Evolutionary conservation across 352 stramenopile genomes (phyloP), one percentile per base, ranked within the genome.

Genomic region (Phytophthora podocarpi): DNA sequence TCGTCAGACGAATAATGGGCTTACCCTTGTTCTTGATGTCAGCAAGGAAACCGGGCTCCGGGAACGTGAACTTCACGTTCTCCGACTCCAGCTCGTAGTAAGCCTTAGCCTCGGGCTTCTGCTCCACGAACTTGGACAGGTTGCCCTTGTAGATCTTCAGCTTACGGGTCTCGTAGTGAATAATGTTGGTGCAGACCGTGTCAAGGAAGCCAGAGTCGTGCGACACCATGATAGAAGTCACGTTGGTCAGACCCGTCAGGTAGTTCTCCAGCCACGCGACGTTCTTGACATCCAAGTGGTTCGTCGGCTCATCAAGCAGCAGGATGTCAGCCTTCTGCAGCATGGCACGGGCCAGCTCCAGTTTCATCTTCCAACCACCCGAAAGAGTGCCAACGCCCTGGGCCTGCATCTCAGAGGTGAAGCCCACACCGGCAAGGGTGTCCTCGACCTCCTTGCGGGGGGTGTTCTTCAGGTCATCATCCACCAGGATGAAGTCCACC

Each of bases 121-220:
- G 65, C 73, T 94, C 79, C 8, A 95, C 87, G 52, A 95, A 95
- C 57, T 87, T 75, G 2, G 83, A 92, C 2, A 95, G 75, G 72
- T 92, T 94, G 13, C 87, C 87, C 72, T 91, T 90, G 79, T 95
- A 95, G 55, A 82, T 92, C 82, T 92, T 92, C 40, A 95, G 72
- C 83, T 95, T 92, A 43, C 82, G 95, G 66, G 85, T 94, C 70
- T 98, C 93, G 84, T 99, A 98, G 80, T 99, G 92, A 55, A 99
- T 97, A 23, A 98, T 98, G 82, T 99, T 97, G 2, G 97, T 99
- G 67, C 89, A 98, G 11, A 99, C 95, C 65, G 97, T 97, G 84
- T 99, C 98, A 16, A 99, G 75, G 81, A 99, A 99, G 12, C 89
- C 87, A 20, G 96, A 93, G 82, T 99, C 97, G 81, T 99, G 96